A percentile compares a stretch with the other conserved stretches of the same genome.
phyloP scores from a whole-genome alignment of 257 asterid genomes.

The Ehretia macrophylla region DNA sequence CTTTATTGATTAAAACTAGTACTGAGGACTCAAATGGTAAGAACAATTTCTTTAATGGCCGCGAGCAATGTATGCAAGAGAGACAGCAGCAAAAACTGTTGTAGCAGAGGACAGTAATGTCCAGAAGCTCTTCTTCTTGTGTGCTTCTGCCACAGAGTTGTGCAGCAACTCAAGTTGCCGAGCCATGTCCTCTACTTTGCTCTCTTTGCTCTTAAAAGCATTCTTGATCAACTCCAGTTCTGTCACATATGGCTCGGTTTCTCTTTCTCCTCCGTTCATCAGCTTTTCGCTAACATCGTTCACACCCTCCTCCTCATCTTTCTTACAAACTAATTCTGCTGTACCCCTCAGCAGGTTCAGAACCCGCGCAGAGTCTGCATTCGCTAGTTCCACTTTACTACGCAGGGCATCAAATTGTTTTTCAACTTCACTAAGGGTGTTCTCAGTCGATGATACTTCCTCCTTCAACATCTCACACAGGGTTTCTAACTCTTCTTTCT shows the following conservation, averaged over 20 bases:
- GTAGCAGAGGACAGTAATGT: slow-evolving; percentile 65
- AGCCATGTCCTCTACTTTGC: slow-evolving; percentile 52
- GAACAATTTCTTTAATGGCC: slow-evolving; percentile 35
- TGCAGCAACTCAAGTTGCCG: slow-evolving; percentile 43
- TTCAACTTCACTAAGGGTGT: slow-evolving; percentile 23
- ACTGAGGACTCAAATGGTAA: background rate
- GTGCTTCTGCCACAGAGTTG: slow-evolving; percentile 44
- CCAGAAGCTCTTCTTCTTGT: slow-evolving; percentile 74
- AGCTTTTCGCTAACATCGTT: slow-evolving; percentile 5
- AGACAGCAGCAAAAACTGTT: slow-evolving; percentile 54
- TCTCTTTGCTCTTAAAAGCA: slow-evolving; percentile 46
- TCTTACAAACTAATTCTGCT: slow-evolving; percentile 32
- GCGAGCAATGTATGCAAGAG: slow-evolving; percentile 57
- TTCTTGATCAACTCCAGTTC: slow-evolving; percentile 57
- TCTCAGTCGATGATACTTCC: slow-evolving; percentile 35
- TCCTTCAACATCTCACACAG: slow-evolving; percentile 34
- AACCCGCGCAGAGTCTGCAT: slow-evolving; percentile 30
- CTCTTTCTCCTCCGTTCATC: slow-evolving; percentile 30
- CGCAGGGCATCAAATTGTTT: slow-evolving; percentile 31
- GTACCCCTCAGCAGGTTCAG: slow-evolving; percentile 58
- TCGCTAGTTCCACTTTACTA: slow-evolving; percentile 35
- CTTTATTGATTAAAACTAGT: background rate
- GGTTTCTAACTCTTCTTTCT: slow-evolving; percentile 42
- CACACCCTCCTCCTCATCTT: slow-evolving; percentile 18
- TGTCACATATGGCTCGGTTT: slow-evolving; percentile 15